Evolutionary conservation across 2,329 filamentous ascomycete genomes (phyloP), one percentile per base, ranked within the genome.

Genomic region (Venturia effusa): DNA sequence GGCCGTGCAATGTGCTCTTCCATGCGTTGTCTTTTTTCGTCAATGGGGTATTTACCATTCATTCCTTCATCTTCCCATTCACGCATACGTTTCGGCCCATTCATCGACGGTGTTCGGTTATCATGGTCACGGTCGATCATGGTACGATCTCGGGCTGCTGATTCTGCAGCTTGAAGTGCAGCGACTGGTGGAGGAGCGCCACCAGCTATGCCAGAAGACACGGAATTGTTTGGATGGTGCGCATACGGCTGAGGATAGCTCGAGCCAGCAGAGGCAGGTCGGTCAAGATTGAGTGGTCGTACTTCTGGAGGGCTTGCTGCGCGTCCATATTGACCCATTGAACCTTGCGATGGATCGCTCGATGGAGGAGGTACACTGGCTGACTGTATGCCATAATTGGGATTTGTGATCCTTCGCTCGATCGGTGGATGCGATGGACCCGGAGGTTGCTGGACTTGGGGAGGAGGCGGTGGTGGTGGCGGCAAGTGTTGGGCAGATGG

Each of bases 261-360:
- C 45, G 90, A 88, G 71, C 92, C 92, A 65, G 92, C 92, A n/a
- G 93, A 97, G n/a, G 90, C 85, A 76, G 92, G 89, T 66, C 89
- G 86, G 68, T 96, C 92, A 68, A 93, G 84, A 51, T 62, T 60
- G 34, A 94, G 83, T 1, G 89, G 88, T 62, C 92, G 85, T 59
- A 92, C 87, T 68, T 97, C 93, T 61, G 88, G 85, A n/a, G 90
- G 85, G 66, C 92, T 90, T 73, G 89, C 95, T 70, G 86, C 86
- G 37, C 84, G 81, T 64, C 87, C 85, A 77, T 93, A 96, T 22
- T 88, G 72, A 11, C 73, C 74, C 77, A 72, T 43, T 82, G 78
- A 19, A 73, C 70, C 65, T 71, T 83, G 24, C 83, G 59, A 43
- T 48, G 37, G 55, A 79, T 75, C 89, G 84, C 68, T 83, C 66